These are phyloP conservation scores for Aspergillus haitiensis DNA, from an alignment of 495 filamentous ascomycete species.

Conservation along the genomic window DNA sequence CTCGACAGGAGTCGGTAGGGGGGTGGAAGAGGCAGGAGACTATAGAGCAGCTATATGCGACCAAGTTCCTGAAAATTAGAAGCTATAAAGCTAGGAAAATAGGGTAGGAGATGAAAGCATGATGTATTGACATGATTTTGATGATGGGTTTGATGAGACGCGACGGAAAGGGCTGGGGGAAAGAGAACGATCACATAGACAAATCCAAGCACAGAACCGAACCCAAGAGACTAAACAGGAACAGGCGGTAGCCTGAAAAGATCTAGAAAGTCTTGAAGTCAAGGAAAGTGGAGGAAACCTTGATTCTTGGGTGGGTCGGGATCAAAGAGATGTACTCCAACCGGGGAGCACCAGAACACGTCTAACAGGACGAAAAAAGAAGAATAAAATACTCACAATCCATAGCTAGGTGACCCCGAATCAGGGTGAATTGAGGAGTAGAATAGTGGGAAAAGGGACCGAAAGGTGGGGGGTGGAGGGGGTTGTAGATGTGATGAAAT, in stretches of 20 bases:
- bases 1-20: conserved; percentile 27
- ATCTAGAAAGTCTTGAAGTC: conserved; percentile 18
- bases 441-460: conserved; percentile 32
- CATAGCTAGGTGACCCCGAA: conserved; percentile 55
- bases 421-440: conserved; percentile 35
- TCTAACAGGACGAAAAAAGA: conserved; percentile 23
- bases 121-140: conserved; percentile 46
- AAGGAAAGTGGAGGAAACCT: conserved; percentile 24
- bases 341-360: conserved; percentile 36
- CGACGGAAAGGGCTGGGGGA: conserved; percentile 32
- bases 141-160: conserved; percentile 47
- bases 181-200: conserved; percentile 19
- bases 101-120: conserved; percentile 35
- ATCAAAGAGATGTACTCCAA: conserved; percentile 48
- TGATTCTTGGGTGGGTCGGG: conserved; percentile 48
- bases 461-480: conserved; percentile 33
- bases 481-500: conserved; percentile 22
- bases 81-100: conserved; percentile 31
- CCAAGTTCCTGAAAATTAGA: conserved; percentile 27
- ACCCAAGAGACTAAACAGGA: conserved; percentile 20
- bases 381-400: conserved; percentile 49
- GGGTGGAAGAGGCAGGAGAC: conserved; percentile 22
- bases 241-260: conserved; percentile 21
- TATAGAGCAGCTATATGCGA: conserved; percentile 42
- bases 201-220: conserved; percentile 29